Conservation (phyloP, 2,329 filamentous ascomycete species). For the Trichoderma koningiopsis region DNA sequence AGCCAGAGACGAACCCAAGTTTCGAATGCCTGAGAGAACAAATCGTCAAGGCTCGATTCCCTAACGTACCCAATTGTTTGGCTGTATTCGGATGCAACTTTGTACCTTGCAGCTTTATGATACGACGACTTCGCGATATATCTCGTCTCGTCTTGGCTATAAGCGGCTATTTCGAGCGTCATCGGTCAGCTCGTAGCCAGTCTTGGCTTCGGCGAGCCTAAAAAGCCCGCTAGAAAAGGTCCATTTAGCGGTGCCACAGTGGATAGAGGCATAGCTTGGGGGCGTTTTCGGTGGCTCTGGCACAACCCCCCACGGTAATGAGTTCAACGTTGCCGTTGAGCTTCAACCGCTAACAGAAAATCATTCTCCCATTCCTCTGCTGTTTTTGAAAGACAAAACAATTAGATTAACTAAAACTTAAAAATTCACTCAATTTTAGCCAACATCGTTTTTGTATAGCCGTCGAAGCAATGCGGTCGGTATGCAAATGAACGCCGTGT, state of each 20-base stretch:
- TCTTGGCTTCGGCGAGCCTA: neutral
- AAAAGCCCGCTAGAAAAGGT: neutral
- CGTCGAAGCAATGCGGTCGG: slow-evolving; percentile 14
- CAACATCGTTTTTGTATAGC: neutral
- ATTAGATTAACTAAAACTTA: neutral
- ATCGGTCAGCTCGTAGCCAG: neutral
- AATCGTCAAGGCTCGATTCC: neutral
- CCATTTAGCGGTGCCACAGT: slow-evolving; percentile 16
- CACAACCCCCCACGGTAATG: slow-evolving; percentile 2
- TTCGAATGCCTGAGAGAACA: neutral
- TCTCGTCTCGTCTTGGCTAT: neutral
- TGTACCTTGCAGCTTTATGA: neutral
- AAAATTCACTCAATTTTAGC: slow-evolving; percentile 13
- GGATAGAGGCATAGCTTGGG: neutral
- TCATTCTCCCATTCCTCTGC: neutral
- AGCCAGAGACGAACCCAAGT: neutral
- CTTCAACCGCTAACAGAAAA: neutral
- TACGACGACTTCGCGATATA: neutral
- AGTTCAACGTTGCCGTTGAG: neutral
- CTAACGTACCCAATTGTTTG: neutral
- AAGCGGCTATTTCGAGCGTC: neutral
- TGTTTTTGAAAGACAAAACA: neutral
- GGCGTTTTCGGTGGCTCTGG: neutral
- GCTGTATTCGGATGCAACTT: neutral
- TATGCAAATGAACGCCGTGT: neutral